These are phyloP conservation scores for Macrolepiota dolichaula DNA, from an alignment of 768 basidiomycete species.

Conservation along the genomic window DNA sequence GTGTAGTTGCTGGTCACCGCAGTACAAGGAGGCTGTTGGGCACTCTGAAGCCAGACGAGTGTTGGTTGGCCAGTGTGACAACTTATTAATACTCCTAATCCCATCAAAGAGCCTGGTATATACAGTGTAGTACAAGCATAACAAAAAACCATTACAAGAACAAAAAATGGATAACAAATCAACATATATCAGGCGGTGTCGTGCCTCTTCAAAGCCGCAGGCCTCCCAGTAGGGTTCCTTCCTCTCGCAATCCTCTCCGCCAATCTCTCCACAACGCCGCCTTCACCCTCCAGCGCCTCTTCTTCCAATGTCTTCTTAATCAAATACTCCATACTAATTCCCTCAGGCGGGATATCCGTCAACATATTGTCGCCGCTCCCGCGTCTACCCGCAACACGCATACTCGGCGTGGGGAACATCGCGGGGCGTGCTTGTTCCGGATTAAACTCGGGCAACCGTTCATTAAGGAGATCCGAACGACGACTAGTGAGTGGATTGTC, in stretches of 20 bases:
- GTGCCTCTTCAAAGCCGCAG: slow-evolving; percentile 57
- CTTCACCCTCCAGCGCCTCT: slow-evolving; percentile 35
- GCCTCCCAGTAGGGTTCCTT: slow-evolving; percentile 40
- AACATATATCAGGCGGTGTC: slow-evolving; percentile 35
- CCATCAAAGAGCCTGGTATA: not conserved
- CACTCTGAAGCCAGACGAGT: no score
- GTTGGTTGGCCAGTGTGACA: not conserved
- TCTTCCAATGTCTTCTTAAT: slow-evolving; percentile 62
- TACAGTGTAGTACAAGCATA: not conserved
- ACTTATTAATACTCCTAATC: slow-evolving; percentile 1
- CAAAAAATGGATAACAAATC: not conserved
- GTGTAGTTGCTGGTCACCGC: no score
- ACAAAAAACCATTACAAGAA: not conserved
- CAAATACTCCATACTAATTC: slow-evolving; percentile 59
- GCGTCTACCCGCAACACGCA: slow-evolving; percentile 28
- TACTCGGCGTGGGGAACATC: slow-evolving; percentile 61
- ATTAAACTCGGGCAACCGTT: slow-evolving; percentile 64
- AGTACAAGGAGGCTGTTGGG: no score
- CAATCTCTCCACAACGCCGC: slow-evolving; percentile 29
- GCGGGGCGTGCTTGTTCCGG: slow-evolving; percentile 27
- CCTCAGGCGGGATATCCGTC: slow-evolving; percentile 22
- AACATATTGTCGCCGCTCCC: slow-evolving; percentile 32
- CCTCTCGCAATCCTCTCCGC: slow-evolving; percentile 59
- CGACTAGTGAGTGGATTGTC: slow-evolving; percentile 42
- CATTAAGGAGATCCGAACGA: slow-evolving; percentile 69